Base-by-base conservation (phyloP, 2,329 filamentous ascomycete species). In the Alternaria triticimaculans region DNA sequence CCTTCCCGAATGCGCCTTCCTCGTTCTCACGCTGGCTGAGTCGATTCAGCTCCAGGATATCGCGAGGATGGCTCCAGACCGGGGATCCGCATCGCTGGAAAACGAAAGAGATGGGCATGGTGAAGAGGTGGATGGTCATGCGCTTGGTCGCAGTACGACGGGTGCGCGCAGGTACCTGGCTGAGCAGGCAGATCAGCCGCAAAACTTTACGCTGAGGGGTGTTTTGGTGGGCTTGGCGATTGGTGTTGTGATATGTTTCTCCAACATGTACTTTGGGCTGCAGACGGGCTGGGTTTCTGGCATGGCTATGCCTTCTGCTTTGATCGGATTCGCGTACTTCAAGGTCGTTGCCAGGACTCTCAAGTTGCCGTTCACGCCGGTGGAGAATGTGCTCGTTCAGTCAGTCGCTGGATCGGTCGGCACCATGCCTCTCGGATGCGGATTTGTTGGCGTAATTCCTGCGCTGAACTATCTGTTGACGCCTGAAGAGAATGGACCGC, bases 241-340 rank as follows among this genome's bases (percentile, higher is more conserved):
- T 67, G 96, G 96, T 44, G 88, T 96, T 5, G 85, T 98, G 59
- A 97, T 98, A 75, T 96, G 92, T 77, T 97, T 97, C 79, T 96
- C 93, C 56, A 99, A 99, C 78, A 97, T 96, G 85, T 99, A 98
- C 80, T 99, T 99, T 78, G 96, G 96, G n/a, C 85, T 99, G 30
- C 96, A 98, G 82, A 96, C 93, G 26, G 90, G 90, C 68, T 92
- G 90, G 90, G 87, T 92, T 41, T 88, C 90, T 74, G 92, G 93
- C 70, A 98, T 99, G 96, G 92, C 93, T 15, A 97, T 99, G 94
- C 96, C 96, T 0, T 92, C 94, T 1, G 96, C 94, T 21, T 84
- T 99, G 63, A 93, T 99, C 76, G 95, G 96, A 2, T 98, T 97
- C 77, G 95, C 94, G 11, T 91, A 97, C 71, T 99, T 99, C 85